phyloP scores from a whole-genome alignment of 768 basidiomycete species.

The Tulasnella sp. region DNA sequence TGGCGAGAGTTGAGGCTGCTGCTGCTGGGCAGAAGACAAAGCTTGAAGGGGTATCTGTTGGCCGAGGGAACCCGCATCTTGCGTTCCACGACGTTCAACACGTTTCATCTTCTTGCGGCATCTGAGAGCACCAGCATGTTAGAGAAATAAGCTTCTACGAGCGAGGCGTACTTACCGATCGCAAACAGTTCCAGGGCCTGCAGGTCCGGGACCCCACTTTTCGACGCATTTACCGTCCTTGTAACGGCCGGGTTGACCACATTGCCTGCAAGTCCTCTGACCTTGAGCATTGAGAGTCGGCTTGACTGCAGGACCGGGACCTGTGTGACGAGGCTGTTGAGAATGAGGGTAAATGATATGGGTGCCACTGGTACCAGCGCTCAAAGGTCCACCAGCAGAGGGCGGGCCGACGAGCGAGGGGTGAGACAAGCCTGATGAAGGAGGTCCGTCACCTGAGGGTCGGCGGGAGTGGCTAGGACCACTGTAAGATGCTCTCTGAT shows the following conservation, averaged over 20 bases:
- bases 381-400: not conserved
- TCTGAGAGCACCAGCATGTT: constrained; percentile 38
- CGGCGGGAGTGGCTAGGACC: not conserved
- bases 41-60: not conserved
- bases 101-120: constrained; percentile 86
- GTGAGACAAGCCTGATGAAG: not conserved
- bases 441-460: not conserved
- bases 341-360: constrained; percentile 18
- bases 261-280: constrained; percentile 73
- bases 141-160: not conserved
- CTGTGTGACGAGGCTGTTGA: constrained; percentile 16
- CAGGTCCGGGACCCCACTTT: constrained; percentile 85
- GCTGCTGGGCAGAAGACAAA: not conserved
- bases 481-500: not conserved
- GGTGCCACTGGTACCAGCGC: not conserved
- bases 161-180: constrained; percentile 52
- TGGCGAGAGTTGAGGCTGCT: too few species aligned
- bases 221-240: constrained; percentile 84
- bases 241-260: constrained; percentile 67
- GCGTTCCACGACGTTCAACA: constrained; percentile 59
- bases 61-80: constrained; percentile 28
- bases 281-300: constrained; percentile 52
- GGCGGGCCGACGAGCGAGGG: not conserved
- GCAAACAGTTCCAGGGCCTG: constrained; percentile 79
- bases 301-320: constrained; percentile 22